Base-by-base conservation (phyloP, 1,284 basidiomycete species). In the Gymnopus androsaceus region DNA sequence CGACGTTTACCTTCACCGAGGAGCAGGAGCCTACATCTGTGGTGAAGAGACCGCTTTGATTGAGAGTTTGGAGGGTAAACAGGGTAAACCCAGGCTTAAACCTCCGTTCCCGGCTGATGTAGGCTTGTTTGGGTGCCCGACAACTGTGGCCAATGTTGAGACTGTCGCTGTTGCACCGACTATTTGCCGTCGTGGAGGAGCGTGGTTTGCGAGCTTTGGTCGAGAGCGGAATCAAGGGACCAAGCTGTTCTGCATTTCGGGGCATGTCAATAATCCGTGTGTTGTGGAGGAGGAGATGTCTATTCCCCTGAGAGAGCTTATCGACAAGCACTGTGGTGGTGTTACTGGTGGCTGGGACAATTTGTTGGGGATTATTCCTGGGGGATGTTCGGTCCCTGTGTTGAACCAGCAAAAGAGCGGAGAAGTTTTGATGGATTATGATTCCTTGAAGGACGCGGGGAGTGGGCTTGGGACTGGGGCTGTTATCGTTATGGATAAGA, bases 71-170 rank as follows among this genome's bases (percentile, higher is more conserved):
- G 97, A 99, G 76, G 90, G 96, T 38, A 99, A 98, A 75, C 96
- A 98, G 76, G 96, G 96, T 42, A 98, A 98, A 74, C 96, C 96
- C 3, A 84, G 96, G 62, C 81, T 99, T 66, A 99, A 99, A 81
- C 96, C 96, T n/a, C 97, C 96, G 42, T 99, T 98, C 87, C 96
- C 96, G 14, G 96, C 96, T 59, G 95, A 98, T 64, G 95, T 98
- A 48, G 95, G 95, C 58, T 79, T 98, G 41, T 99, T 98, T 68
- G 95, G 95, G 8, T 98, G 94, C 74, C 95, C 95, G 1, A 92
- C 94, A 2, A 98, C 97, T 8, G 96, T 99, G 46, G 95, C 96
- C 54, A 98, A 99, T 69, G 95, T 99, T 58, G 97, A 98, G 80
- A 99, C 96, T 5, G 94, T 99, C 57, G 90, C 96, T 31, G 96